phyloP scores from a whole-genome alignment of 805 yeast species.

The Hyphopichia homilentoma region DNA sequence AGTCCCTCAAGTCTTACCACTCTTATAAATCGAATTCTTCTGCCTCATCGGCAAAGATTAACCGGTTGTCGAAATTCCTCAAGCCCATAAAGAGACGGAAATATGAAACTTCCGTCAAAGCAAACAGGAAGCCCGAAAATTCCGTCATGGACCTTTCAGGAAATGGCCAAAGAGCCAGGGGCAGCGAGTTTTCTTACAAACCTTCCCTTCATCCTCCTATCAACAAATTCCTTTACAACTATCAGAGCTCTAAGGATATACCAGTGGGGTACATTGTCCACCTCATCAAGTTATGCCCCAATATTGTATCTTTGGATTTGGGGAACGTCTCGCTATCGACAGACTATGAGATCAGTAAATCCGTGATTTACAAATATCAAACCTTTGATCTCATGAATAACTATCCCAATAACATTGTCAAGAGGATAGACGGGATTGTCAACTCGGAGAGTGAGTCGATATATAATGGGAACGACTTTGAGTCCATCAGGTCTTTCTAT shows the following conservation, averaged over 20 bases:
- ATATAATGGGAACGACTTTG: neutral
- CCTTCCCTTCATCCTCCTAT: slow-evolving; percentile 50
- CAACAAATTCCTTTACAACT: slow-evolving; percentile 57
- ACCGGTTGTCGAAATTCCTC: slow-evolving; percentile 15
- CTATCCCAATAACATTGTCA: slow-evolving; percentile 28
- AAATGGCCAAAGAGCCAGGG: neutral
- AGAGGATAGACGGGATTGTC: slow-evolving; percentile 20
- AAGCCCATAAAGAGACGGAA: slow-evolving; percentile 13
- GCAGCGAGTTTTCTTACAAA: neutral
- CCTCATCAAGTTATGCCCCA: slow-evolving; percentile 62
- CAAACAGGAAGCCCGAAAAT: neutral
- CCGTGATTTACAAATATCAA: slow-evolving; percentile 31
- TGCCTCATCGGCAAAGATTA: slow-evolving; percentile 12
- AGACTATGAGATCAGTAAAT: slow-evolving; percentile 56
- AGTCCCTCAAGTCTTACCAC: slow-evolving; percentile 12
- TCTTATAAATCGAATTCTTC: slow-evolving; percentile 14
- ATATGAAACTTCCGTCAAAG: slow-evolving; percentile 2
- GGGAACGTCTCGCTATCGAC: slow-evolving; percentile 58
- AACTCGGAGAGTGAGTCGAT: neutral
- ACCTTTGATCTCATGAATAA: slow-evolving; percentile 37
- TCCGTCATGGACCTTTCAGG: neutral
- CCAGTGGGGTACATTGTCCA: slow-evolving; percentile 78
- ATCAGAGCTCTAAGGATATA: slow-evolving; percentile 65
- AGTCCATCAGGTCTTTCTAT: neutral
- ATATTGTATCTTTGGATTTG: slow-evolving; percentile 53